These are phyloP conservation scores for Fusarium sp. DNA, from an alignment of 2,329 filamentous ascomycete genomes.

Conservation along the genomic window DNA sequence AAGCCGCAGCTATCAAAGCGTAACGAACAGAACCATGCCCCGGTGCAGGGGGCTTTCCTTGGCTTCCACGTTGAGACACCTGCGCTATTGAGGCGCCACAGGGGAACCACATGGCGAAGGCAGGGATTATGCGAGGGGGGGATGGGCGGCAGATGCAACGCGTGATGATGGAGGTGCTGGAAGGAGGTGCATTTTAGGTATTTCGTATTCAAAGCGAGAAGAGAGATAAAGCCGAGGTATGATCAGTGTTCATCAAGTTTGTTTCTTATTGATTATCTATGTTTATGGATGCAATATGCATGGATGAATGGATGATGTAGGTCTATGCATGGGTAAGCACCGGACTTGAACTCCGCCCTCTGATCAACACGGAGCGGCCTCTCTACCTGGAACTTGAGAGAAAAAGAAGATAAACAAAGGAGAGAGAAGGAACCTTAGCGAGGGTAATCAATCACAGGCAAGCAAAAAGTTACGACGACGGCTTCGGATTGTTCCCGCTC, in stretches of 20 bases:
- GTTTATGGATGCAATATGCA: neutral
- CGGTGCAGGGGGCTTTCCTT: neutral
- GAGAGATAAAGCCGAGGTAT: neutral
- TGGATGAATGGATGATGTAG: neutral
- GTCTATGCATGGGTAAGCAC: neutral
- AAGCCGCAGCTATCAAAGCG: neutral
- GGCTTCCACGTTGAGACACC: neutral
- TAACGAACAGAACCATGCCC: neutral
- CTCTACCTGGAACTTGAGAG: neutral
- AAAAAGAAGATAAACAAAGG: neutral
- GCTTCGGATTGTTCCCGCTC: neutral
- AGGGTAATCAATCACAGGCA: neutral
- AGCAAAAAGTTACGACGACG: neutral
- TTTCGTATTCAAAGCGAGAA: neutral
- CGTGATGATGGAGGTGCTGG: neutral
- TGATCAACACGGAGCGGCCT: neutral
- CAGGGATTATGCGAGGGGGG: constrained; percentile 27
- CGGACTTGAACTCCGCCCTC: neutral
- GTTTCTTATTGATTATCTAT: neutral
- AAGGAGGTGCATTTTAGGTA: neutral
- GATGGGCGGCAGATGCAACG: neutral
- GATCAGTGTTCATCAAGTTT: neutral
- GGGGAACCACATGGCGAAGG: constrained; percentile 33
- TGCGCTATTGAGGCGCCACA: constrained; percentile 26
- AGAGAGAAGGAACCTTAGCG: neutral